Evolutionary conservation across 1,139 yeast species (phyloP).

Genomic region (Wickerhamomyces sp.): DNA sequence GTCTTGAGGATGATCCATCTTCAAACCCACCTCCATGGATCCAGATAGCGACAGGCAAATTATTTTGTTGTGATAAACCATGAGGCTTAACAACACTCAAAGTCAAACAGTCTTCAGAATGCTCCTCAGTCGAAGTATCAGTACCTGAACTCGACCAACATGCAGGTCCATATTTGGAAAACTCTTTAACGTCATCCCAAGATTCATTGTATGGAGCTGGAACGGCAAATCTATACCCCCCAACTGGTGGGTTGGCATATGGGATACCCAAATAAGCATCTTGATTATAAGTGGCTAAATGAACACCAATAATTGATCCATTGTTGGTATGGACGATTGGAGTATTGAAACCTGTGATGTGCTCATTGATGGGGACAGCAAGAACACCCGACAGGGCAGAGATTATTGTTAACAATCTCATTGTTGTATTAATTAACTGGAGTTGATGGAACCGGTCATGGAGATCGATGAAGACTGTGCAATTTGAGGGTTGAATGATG

Average conservation of each 20-base stretch:
- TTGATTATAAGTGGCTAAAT: slow-evolving; percentile 9
- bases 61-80: slow-evolving; percentile 41
- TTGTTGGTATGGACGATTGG: slow-evolving; percentile 4
- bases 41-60: slow-evolving; percentile 30
- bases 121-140: slow-evolving; percentile 4
- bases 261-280: slow-evolving; percentile 24
- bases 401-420: no score
- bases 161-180: slow-evolving; percentile 14
- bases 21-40: slow-evolving; percentile 33
- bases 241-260: slow-evolving; percentile 24
- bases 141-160: slow-evolving; percentile 10
- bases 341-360: neutral
- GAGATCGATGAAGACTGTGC: no score
- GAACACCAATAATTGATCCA: slow-evolving; percentile 10
- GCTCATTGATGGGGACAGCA: no score
- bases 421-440: no score
- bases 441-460: no score
- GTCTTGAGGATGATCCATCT: slow-evolving; percentile 27
- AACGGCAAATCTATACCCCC: slow-evolving; percentile 18
- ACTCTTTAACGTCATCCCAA: slow-evolving; percentile 7
- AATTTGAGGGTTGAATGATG: no score
- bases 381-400: no score
- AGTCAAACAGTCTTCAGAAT: slow-evolving; percentile 29
- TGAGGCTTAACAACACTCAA: slow-evolving; percentile 64
- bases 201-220: slow-evolving; percentile 16